Conservation (phyloP, 108 stramenopile species). For the Schizochytrium sp. region DNA sequence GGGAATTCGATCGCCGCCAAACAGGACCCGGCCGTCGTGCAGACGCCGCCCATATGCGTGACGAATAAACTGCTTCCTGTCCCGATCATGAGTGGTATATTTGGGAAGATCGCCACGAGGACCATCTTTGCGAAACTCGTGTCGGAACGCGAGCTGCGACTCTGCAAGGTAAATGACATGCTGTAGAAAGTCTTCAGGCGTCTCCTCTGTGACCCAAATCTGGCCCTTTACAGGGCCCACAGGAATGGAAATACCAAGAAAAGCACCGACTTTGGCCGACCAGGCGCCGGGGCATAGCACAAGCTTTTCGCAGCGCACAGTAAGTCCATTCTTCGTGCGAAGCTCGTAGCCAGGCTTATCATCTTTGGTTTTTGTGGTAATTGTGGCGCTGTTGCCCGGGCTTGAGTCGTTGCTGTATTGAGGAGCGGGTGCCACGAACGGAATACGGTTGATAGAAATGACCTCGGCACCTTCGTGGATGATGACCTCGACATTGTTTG, state of each 20-base stretch:
- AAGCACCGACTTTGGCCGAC: not conserved
- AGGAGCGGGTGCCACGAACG: too few relatives aligned
- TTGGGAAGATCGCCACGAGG: not conserved
- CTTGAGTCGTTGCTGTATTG: too few relatives aligned
- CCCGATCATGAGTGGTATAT: not conserved
- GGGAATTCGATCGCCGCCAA: not conserved
- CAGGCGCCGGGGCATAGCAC: not conserved
- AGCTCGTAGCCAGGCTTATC: not conserved
- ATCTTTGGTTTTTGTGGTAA: not conserved
- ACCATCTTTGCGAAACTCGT: not conserved
- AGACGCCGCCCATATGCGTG: conserved; percentile 12
- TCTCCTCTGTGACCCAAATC: not conserved
- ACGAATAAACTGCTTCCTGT: not conserved
- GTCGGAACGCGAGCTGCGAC: not conserved
- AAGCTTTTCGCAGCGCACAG: not conserved
- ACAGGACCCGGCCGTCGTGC: not conserved
- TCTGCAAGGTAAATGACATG: not conserved
- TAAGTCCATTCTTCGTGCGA: not conserved
- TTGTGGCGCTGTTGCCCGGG: too few relatives aligned
- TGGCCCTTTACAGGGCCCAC: conserved; percentile 1
- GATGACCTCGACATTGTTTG: not conserved
- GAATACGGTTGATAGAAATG: not conserved
- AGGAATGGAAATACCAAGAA: not conserved
- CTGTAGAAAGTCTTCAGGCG: not conserved
- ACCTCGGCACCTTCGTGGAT: not conserved